Evolutionary conservation across 768 basidiomycete genomes (phyloP).

Genomic region (Cubamyces sp.): DNA sequence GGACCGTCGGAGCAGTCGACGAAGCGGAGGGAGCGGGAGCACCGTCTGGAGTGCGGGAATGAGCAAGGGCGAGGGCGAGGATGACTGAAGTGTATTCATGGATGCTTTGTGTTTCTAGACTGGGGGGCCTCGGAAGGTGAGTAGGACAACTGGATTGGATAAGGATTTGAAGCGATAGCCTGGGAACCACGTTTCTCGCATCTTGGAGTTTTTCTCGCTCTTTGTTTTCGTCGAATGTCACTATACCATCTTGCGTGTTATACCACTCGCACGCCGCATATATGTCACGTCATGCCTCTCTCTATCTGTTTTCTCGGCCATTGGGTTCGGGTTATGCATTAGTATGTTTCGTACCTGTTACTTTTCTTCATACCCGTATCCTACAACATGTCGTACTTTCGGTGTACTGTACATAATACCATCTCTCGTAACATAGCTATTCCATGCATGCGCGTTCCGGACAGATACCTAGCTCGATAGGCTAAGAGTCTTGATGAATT

Average conservation of each 20-base stretch:
- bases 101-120: slow-evolving; percentile 20
- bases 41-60: slow-evolving; percentile 90
- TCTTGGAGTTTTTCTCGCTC: not conserved
- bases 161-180: slow-evolving; percentile 11
- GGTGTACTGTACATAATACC: slow-evolving; percentile 19
- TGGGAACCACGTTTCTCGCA: not conserved
- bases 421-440: not conserved
- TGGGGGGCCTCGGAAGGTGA: slow-evolving; percentile 7
- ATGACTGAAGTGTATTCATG: slow-evolving; percentile 32
- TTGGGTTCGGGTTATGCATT: slow-evolving; percentile 14
- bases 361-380: slow-evolving; percentile 24
- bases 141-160: slow-evolving; percentile 15
- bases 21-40: slow-evolving; percentile 68
- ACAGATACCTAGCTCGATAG: not conserved
- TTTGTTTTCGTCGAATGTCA: slow-evolving; percentile 6
- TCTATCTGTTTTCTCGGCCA: not conserved
- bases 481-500: not conserved
- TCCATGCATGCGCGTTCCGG: not conserved
- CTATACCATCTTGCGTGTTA: slow-evolving; percentile 24
- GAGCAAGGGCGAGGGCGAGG: slow-evolving; percentile 57
- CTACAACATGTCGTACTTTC: slow-evolving; percentile 10
- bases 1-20: slow-evolving; percentile 60
- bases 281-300: slow-evolving; percentile 8
- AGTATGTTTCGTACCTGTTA: slow-evolving; percentile 13
- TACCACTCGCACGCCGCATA: slow-evolving; percentile 11